Evolutionary conservation across 305 asterid genomes (phyloP).

Genomic region (Striga hermonthica): DNA sequence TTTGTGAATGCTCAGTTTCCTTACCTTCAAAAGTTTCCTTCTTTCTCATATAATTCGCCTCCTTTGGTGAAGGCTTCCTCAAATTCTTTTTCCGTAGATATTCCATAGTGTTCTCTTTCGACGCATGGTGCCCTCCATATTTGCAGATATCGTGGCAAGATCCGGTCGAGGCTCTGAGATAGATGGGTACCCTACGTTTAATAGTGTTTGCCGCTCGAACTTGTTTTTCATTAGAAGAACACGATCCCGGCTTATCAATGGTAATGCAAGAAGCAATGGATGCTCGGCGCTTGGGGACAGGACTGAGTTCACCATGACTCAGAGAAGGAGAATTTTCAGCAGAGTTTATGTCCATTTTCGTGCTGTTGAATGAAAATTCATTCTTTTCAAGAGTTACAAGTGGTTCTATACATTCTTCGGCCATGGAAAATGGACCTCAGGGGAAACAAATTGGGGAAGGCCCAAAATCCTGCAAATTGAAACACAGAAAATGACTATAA

Average conservation of each 20-base stretch:
- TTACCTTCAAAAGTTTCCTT: slow-evolving; percentile 33
- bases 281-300: no score
- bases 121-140: slow-evolving; percentile 48
- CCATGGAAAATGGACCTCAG: slow-evolving; percentile 36
- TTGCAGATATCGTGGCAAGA: slow-evolving; percentile 90
- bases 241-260: neutral
- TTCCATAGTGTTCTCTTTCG: slow-evolving; percentile 38
- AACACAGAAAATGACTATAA: neutral
- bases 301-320: neutral
- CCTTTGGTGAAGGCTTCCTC: slow-evolving; percentile 22
- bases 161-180: slow-evolving; percentile 75
- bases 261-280: no score
- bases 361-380: slow-evolving; percentile 24
- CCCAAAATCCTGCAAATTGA: slow-evolving; percentile 33
- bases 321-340: slow-evolving; percentile 30
- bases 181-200: slow-evolving; percentile 42
- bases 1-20: slow-evolving; percentile 34
- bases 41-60: neutral
- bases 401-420: slow-evolving; percentile 39
- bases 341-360: slow-evolving; percentile 29
- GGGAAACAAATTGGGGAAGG: slow-evolving; percentile 26
- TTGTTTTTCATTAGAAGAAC: slow-evolving; percentile 28
- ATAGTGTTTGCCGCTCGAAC: slow-evolving; percentile 16
- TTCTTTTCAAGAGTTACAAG: slow-evolving; percentile 29
- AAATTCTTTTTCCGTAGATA: slow-evolving; percentile 36